Base-by-base conservation (phyloP, 306 rosid species). In the Ormosia semicastrata region DNA sequence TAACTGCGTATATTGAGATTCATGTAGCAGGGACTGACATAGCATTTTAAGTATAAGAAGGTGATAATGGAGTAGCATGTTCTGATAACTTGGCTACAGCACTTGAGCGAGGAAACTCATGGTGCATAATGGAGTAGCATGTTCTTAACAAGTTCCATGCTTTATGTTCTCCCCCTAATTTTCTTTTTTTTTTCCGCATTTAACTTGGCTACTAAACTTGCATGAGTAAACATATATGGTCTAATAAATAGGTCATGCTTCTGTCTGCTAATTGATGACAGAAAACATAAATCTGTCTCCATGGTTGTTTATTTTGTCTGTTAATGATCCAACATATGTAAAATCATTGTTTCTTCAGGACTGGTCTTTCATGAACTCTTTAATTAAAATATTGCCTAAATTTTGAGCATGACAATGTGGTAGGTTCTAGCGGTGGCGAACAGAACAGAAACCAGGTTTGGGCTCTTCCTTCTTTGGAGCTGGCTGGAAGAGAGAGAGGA, bases 381-480 rank as follows among this genome's bases (percentile, higher is more conserved):
- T 10, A 5, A 29, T 8, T 40, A 0, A 7, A 46, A 24, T 17
- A 6, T 12, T 14, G 44, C 39, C 71, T 81, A 53, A 79, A 65
- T 65, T 39, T 52, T 12, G 18, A 44, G 47, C 29, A 30, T 78
- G 62, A 15, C n/a, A 3, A 41, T 79, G 59, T 46, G 74, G 66
- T 15, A 92, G 97, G 86, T 77, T 83, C 81, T 15, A 36, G 88
- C 12, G 37, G 77, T 50, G 79, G 87, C 10, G 66, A 76, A 17
- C 41, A 37, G 63, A 81, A 17, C 15, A 78, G 59, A 32, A 89
- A 62, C 29, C 66, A 67, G 13, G 15, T 63, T 33, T 66, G 85
- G 87, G 32, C 79, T 37, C 76, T 73, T 46, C 89, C 89, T 59
- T 85, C 68, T 17, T 46, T 65, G 14, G 84, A 75, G 73, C 80